These are phyloP conservation scores for Medicago ruthenica DNA, from an alignment of 306 rosid genomes.

Conservation along the genomic window DNA sequence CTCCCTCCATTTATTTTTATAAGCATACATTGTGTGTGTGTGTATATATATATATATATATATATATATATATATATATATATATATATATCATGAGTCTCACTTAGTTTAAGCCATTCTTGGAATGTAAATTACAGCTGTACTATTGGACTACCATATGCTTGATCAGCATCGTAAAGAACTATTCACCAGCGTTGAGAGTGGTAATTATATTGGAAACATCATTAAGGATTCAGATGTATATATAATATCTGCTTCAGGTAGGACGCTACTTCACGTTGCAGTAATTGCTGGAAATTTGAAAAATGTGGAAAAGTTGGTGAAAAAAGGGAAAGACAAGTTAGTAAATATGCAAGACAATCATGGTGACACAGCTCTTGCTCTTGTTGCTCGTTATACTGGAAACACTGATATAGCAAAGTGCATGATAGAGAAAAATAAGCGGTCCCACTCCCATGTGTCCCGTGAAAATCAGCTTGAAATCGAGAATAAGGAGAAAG, in stretches of 20 bases:
- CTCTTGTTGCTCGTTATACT: conserved; percentile 14
- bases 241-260: background rate
- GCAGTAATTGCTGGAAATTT: conserved; percentile 26
- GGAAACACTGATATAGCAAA: background rate
- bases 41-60: too few species aligned
- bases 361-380: conserved; percentile 20
- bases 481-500: background rate
- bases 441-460: too few species aligned
- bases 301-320: background rate
- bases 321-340: background rate
- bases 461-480: background rate
- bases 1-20: too few species aligned
- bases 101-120: too few species aligned
- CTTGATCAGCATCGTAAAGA: rapidly evolving
- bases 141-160: background rate
- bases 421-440: conserved; percentile 1
- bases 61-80: too few species aligned
- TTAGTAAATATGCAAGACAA: conserved; percentile 1
- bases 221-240: too few species aligned
- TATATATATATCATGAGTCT: too few species aligned
- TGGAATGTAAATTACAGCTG: background rate
- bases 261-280: conserved; percentile 29
- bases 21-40: too few species aligned
- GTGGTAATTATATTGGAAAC: background rate
- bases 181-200: background rate